A percentile compares a stretch with the other conserved stretches of the same genome.
Conservation (phyloP, 768 basidiomycete genomes). For the Leccinum ochraceum region DNA sequence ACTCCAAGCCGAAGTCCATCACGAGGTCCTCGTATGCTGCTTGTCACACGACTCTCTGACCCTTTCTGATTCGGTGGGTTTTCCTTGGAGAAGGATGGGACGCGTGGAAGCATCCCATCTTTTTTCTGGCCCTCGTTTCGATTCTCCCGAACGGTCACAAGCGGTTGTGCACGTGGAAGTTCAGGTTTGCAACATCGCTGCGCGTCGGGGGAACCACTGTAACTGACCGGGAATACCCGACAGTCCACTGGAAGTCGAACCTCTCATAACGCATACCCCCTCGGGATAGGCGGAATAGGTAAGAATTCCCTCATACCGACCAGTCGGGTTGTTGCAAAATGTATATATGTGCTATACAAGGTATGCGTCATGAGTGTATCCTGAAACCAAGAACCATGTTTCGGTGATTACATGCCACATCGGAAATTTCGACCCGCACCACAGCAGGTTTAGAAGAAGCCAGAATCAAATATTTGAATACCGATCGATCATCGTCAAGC, state of each 20-base stretch:
- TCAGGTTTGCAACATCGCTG: background rate
- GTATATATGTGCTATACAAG: too few species aligned
- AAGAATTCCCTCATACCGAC: too few species aligned
- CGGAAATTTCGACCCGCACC: background rate
- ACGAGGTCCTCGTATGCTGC: slow-evolving; percentile 2
- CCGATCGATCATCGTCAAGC: background rate
- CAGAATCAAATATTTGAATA: background rate
- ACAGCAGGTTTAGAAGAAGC: background rate
- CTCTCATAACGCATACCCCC: background rate
- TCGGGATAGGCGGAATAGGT: too few species aligned
- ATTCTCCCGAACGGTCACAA: slow-evolving; percentile 1
- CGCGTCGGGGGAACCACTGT: slow-evolving; percentile 1
- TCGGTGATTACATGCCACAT: slow-evolving; percentile 21
- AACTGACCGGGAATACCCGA: background rate
- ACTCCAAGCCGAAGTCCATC: slow-evolving; percentile 1
- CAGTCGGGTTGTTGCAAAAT: too few species aligned
- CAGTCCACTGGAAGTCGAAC: background rate
- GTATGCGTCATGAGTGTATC: background rate
- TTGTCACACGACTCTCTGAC: slow-evolving; percentile 19
- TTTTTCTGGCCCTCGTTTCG: background rate
- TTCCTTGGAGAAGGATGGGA: background rate
- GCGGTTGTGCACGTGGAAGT: slow-evolving; percentile 1
- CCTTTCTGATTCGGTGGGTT: slow-evolving; percentile 10
- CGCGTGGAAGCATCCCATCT: background rate
- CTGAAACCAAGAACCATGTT: background rate